These are phyloP conservation scores for Exophiala oligosperma DNA, from an alignment of 2,329 filamentous ascomycete genomes.

Conservation along the genomic window DNA sequence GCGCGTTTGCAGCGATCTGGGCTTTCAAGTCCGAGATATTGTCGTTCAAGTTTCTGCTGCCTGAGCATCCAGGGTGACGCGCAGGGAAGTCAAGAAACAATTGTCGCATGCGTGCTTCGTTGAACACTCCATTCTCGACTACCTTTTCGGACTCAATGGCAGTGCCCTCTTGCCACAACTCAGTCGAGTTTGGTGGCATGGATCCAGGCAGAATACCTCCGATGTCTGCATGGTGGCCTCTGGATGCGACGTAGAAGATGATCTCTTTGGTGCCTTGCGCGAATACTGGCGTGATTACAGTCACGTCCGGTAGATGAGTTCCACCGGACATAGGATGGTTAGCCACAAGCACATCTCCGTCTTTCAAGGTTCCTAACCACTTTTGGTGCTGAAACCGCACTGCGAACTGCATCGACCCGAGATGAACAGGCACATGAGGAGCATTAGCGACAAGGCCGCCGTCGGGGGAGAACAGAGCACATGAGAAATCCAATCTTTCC, in stretches of 20 bases:
- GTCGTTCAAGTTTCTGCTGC: constrained; percentile 35
- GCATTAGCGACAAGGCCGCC: constrained; percentile 69
- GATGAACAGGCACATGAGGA: constrained; percentile 77
- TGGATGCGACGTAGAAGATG: constrained; percentile 73
- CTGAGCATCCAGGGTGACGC: constrained; percentile 10
- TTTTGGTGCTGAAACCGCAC: constrained; percentile 75
- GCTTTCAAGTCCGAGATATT: constrained; percentile 49
- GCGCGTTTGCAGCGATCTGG: constrained; percentile 45
- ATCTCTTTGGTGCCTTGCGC: constrained; percentile 64
- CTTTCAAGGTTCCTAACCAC: constrained; percentile 70
- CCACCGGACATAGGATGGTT: constrained; percentile 80
- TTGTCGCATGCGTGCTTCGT: constrained; percentile 35
- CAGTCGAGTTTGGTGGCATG: constrained; percentile 46
- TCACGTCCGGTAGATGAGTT: constrained; percentile 77
- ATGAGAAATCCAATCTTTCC: constrained; percentile 78
- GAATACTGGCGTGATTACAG: constrained; percentile 74
- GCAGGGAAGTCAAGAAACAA: constrained; percentile 31
- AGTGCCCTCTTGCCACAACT: constrained; percentile 50
- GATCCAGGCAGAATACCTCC: constrained; percentile 33
- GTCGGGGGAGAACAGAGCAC: constrained; percentile 73
- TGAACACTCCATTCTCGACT: constrained; percentile 36
- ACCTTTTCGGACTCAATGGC: constrained; percentile 44
- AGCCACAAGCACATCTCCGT: constrained; percentile 74
- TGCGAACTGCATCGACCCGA: constrained; percentile 84
- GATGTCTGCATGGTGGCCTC: constrained; percentile 73